phyloP scores from a whole-genome alignment of 352 stramenopile genomes.

The Globisporangium orthogonon region DNA sequence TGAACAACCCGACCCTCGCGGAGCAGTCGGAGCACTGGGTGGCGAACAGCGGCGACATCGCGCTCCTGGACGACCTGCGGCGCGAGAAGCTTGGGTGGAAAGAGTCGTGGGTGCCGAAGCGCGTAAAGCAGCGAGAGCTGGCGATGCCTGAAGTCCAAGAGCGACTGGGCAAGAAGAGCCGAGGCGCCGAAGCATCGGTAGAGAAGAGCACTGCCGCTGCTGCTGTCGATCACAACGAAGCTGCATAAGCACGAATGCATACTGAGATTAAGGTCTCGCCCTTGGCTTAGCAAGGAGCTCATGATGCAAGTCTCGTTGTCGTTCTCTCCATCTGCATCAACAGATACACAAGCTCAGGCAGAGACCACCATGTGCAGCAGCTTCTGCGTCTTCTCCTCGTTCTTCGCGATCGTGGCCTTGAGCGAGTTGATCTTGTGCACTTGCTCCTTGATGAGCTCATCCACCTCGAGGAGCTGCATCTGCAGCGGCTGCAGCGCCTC shows the following conservation, averaged over 20 bases:
- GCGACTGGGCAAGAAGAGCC: conserved; percentile 17
- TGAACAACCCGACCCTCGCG: conserved; percentile 61
- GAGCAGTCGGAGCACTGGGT: conserved; percentile 49
- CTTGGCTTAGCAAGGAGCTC: too few species aligned
- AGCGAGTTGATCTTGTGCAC: conserved; percentile 89
- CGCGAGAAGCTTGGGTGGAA: conserved; percentile 42
- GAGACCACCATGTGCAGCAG: conserved; percentile 87
- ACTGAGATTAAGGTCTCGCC: not conserved
- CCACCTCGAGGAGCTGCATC: conserved; percentile 77
- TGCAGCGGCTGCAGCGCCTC: conserved; percentile 81
- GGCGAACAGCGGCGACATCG: conserved; percentile 27
- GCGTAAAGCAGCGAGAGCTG: conserved; percentile 44
- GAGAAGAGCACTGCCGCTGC: not conserved
- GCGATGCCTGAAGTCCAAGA: conserved; percentile 62
- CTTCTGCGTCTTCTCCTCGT: conserved; percentile 90
- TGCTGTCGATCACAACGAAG: not conserved
- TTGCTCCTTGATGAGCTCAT: conserved; percentile 90
- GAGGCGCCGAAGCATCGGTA: not conserved
- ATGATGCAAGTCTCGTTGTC: not conserved
- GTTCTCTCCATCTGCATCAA: not conserved
- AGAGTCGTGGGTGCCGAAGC: conserved; percentile 63
- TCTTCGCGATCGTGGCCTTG: conserved; percentile 90
- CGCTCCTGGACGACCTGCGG: conserved; percentile 45
- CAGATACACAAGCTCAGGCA: conserved; percentile 17
- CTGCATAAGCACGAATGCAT: not conserved